These are phyloP conservation scores for Cicer arietinum DNA, from an alignment of 306 rosid genomes.

Conservation along the genomic window DNA sequence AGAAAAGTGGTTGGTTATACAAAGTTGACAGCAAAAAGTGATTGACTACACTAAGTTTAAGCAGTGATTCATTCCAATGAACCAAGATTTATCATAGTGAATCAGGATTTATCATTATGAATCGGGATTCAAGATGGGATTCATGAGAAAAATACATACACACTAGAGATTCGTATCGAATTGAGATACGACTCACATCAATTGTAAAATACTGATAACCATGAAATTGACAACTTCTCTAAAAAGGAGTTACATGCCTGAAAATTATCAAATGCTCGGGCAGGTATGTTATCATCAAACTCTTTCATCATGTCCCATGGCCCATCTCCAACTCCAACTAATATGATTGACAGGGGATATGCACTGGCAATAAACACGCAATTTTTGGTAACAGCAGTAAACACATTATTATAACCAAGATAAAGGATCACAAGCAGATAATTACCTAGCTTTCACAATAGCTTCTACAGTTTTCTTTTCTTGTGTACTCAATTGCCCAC, in stretches of 20 bases:
- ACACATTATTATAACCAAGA: constrained; percentile 11
- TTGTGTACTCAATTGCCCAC: constrained; percentile 87
- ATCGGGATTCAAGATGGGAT: too few species aligned
- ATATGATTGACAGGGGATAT: constrained; percentile 81
- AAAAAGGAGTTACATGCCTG: constrained; percentile 61
- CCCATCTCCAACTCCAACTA: constrained; percentile 98
- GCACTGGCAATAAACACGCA: constrained; percentile 53
- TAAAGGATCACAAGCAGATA: constrained; percentile 22
- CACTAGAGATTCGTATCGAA: too few species aligned
- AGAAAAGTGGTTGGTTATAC: too few species aligned
- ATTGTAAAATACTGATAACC: too few species aligned
- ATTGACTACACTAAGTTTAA: too few species aligned
- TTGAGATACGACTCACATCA: too few species aligned
- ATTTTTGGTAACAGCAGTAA: neutral
- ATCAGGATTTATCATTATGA: too few species aligned
- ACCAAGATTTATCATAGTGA: too few species aligned
- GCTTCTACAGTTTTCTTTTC: constrained; percentile 89
- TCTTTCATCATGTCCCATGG: constrained; percentile 98
- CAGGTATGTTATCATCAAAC: constrained; percentile 94
- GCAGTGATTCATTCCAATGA: too few species aligned
- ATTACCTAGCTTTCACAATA: constrained; percentile 92
- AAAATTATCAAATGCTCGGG: constrained; percentile 91
- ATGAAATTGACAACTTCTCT: neutral
- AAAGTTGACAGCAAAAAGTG: too few species aligned
- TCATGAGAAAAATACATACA: too few species aligned